A percentile compares a stretch with the other conserved stretches of the same genome.
Evolutionary conservation across 441 rosid genomes (phyloP).

Genomic region (Eruca vesicaria): DNA sequence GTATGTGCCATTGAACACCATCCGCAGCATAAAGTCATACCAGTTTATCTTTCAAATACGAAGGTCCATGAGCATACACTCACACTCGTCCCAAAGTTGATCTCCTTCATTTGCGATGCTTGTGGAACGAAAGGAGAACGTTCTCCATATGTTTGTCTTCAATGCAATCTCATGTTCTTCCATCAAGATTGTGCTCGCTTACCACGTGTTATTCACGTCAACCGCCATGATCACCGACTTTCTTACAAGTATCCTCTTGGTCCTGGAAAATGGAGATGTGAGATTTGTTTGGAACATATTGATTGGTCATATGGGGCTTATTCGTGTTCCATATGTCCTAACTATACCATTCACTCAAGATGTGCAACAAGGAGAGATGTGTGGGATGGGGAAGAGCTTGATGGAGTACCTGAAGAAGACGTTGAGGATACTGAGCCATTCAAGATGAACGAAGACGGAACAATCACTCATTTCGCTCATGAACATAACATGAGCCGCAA

Average conservation of each 20-base stretch:
- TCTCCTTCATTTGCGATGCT: conserved; percentile 11
- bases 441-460: neutral
- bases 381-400: conserved; percentile 2
- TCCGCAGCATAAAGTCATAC: too few species aligned
- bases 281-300: neutral
- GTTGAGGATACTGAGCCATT: neutral
- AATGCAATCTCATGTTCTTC: neutral
- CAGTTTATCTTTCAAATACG: neutral
- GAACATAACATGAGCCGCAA: neutral
- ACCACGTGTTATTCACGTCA: neutral
- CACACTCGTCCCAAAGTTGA: conserved; percentile 4
- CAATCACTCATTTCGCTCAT: conserved; percentile 24
- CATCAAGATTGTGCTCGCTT: neutral
- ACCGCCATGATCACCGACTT: conserved; percentile 4
- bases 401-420: conserved; percentile 7
- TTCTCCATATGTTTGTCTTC: neutral
- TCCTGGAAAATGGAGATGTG: conserved; percentile 2
- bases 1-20: neutral
- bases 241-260: conserved; percentile 4
- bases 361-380: neutral
- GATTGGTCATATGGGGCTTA: conserved; percentile 14
- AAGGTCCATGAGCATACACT: conserved; percentile 22
- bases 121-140: conserved; percentile 3
- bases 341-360: neutral
- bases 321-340: neutral